Conservation (phyloP, 1,284 basidiomycete genomes). For the Tilletia walkeri region DNA sequence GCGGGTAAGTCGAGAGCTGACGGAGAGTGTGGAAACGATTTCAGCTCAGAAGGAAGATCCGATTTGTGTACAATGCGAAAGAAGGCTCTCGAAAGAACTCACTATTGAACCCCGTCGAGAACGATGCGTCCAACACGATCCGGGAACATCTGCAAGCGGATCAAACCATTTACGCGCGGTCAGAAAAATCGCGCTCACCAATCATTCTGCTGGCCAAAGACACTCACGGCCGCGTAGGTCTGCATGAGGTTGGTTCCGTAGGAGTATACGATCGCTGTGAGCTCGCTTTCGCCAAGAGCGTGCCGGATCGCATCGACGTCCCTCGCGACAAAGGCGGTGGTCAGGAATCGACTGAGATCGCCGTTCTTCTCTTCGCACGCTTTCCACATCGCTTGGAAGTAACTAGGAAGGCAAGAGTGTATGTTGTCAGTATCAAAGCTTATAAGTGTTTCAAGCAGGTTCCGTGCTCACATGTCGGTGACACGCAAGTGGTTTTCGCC, state of each 20-base stretch:
- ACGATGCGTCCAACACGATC: slow-evolving; percentile 26
- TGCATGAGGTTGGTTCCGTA: slow-evolving; percentile 36
- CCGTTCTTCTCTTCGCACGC: slow-evolving; percentile 27
- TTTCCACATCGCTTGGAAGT: slow-evolving; percentile 24
- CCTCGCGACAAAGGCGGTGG: slow-evolving; percentile 32
- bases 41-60: too few species aligned
- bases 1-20: neutral
- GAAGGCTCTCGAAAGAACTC: too few species aligned
- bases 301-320: slow-evolving; percentile 31
- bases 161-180: neutral
- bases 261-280: slow-evolving; percentile 30
- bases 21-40: too few species aligned
- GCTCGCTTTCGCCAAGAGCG: slow-evolving; percentile 24
- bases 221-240: slow-evolving; percentile 25
- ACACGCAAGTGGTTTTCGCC: neutral
- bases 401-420: neutral
- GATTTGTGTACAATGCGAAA: too few species aligned
- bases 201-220: neutral
- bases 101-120: slow-evolving; percentile 32
- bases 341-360: slow-evolving; percentile 27
- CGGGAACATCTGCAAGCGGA: slow-evolving; percentile 32
- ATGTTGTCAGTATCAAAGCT: too few species aligned
- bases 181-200: too few species aligned
- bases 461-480: neutral
- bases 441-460: too few species aligned